Base-by-base conservation (phyloP, 2,329 filamentous ascomycete genomes). In the Fusarium newnesense region DNA sequence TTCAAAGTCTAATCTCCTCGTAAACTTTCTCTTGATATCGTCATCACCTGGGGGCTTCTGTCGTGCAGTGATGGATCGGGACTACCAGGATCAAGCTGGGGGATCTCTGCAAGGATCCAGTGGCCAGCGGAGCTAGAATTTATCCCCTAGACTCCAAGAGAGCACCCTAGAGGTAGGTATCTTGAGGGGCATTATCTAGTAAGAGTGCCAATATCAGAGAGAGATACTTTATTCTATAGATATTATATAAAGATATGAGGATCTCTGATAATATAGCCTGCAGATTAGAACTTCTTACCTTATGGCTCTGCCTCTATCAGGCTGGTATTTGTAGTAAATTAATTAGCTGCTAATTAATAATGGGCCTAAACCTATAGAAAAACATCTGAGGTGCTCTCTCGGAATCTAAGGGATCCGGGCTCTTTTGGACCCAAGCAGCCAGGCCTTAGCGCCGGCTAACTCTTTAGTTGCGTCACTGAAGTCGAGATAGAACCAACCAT, bases 391-490 rank as follows among this genome's bases (percentile, higher is more conserved):
- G 24, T 24, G 24, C 24, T 24, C 24, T 24, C 24, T 24, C 24
- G 24, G 24, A 24, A 24, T 24, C 24, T 24, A 24, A 24, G 24
- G 24, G 24, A 24, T 24, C 75, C 75, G 66, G 39, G 12, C 7
- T 7, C 13, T n/a, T 32, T 19, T 36, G 73, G 58, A 54, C 47
- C 60, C 49, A 64, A 60, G 30, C 43, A 57, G 59, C 60, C 65
- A 11, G 15, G 7, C 21, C 64, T 47, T 61, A 68, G 71, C 47
- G 58, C 42, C 56, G 59, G 63, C 58, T 67, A 66, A 64, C 63
- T 24, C 36, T 56, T 52, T 52, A 42, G 72, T 73, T 77, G 75
- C 74, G 74, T 77, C 72, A 76, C 75, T 68, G 67, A 72, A 68
- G 67, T 61, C 49, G 39, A 52, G 56, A 50, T 37, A 53, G 28